A percentile compares a stretch with the other conserved stretches of the same genome.
phyloP scores from a whole-genome alignment of 257 asterid species.

The Avicennia marina region DNA sequence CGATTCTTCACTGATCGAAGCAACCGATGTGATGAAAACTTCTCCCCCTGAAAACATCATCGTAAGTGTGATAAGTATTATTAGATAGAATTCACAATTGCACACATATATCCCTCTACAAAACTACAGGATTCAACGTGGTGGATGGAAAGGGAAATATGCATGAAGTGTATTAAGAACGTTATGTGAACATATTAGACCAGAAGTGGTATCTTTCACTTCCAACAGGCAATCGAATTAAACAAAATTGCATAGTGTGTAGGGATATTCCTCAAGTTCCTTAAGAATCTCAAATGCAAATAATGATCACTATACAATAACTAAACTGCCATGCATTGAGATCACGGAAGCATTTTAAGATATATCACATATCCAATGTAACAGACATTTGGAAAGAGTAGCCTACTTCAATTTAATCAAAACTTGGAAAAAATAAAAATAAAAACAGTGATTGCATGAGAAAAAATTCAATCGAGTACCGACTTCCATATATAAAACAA shows the following conservation, averaged over 20 bases:
- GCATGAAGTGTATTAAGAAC: too few relatives aligned
- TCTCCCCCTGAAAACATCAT: slow-evolving; percentile 81
- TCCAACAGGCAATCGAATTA: too few relatives aligned
- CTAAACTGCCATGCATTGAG: background rate
- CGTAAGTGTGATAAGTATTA: slow-evolving; percentile 8
- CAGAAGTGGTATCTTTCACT: too few relatives aligned
- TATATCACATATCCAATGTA: background rate
- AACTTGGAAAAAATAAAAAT: background rate
- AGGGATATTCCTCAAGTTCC: too few relatives aligned
- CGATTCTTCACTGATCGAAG: slow-evolving; percentile 91
- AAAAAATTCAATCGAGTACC: slow-evolving; percentile 33
- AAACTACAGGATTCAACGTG: too few relatives aligned
- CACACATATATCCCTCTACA: too few relatives aligned
- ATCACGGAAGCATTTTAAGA: slow-evolving; percentile 9
- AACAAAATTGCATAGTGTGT: too few relatives aligned
- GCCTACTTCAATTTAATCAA: background rate
- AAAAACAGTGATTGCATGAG: slow-evolving; percentile 6
- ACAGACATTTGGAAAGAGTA: background rate
- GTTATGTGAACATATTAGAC: too few relatives aligned
- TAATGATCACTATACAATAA: too few relatives aligned
- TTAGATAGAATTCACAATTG: background rate
- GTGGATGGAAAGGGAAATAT: too few relatives aligned
- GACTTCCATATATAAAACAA: slow-evolving; percentile 91
- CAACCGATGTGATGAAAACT: slow-evolving; percentile 72
- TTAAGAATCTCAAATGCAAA: too few relatives aligned